Evolutionary conservation across 1,284 basidiomycete species (phyloP), one percentile per base, ranked within the genome.

Genomic region (Ustilago sp.): DNA sequence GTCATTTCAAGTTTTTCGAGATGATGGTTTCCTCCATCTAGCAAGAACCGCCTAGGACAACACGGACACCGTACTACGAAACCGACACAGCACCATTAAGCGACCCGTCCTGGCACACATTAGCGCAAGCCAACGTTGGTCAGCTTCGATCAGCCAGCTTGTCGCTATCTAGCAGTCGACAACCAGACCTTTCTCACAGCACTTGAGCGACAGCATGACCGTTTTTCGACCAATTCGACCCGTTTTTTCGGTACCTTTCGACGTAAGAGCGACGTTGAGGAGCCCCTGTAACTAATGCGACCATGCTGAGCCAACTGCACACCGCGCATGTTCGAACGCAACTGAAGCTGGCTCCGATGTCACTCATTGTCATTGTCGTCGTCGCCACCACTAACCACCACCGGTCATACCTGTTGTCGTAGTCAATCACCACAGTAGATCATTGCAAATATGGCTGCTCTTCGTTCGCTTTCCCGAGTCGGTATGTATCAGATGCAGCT

Each of bases 391-490:
- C 54, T 47, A 2, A 54, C n/a, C 43, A 32, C 4, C 28, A 8
- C 31, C 23, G 28, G 48, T 36, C 62, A 45, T 39, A 23, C 23
- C 41, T 39, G 41, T 54, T 48, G 28, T 17, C 11, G 28, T 28
- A 19, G 53, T 55, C 32, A 43, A 28, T 15, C 41, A 34, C 13
- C 55, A 45, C 28, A 57, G 15, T 15, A 57, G 48, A 19, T 45
- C 45, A 35, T 60, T 38, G 59, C 28, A 50, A 75, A 64, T 35
- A 76, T 76, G 74, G 74, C 74, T 63, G 50, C 74, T 57, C 65
- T 76, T 59, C 68, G 74, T 17, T 76, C 68, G 50, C 68, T 76
- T 23, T 66, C 74, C 7, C 68, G 74, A 52, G 74, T 76, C 51
- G 74, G 73, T 75, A 68, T 15, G 73, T 75, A 64, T 57, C 39